Conservation (phyloP, 192 early-diverging fungal genomes). For the Rhizophlyctis rosea region DNA sequence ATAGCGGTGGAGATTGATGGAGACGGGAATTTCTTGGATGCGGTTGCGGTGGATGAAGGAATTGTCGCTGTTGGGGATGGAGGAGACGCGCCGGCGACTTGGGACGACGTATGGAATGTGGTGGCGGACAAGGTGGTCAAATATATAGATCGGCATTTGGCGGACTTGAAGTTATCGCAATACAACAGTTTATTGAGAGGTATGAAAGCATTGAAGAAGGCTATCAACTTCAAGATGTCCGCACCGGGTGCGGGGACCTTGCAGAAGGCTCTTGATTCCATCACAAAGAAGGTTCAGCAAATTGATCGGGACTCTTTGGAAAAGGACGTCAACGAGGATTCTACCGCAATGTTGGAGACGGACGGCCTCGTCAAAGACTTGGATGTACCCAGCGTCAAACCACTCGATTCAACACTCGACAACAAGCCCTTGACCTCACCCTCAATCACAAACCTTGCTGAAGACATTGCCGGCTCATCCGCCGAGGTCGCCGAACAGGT, state of each 20-base stretch:
- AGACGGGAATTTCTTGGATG: constrained; percentile 11
- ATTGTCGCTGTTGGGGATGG: not conserved
- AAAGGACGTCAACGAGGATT: not conserved
- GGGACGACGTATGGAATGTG: not conserved
- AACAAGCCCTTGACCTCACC: constrained; percentile 6
- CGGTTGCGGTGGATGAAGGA: constrained; percentile 8
- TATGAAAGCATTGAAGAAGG: not conserved
- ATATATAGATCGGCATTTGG: not conserved
- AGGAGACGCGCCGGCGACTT: not conserved
- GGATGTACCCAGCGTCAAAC: not conserved
- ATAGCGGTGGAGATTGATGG: no score
- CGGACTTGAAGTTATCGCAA: not conserved
- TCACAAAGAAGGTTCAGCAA: not conserved
- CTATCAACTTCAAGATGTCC: constrained; percentile 5
- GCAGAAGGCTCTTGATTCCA: not conserved
- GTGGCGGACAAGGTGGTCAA: not conserved
- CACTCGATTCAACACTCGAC: not conserved
- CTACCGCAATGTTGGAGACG: not conserved
- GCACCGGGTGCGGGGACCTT: not conserved
- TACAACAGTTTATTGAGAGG: not conserved
- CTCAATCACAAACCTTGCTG: constrained; percentile 3
- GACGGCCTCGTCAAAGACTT: not conserved
- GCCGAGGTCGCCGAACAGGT: constrained; percentile 1
- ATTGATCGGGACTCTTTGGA: not conserved
- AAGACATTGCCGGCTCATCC: constrained; percentile 2